Conservation (phyloP, 1,284 basidiomycete genomes). For the Puccinia coronata region DNA sequence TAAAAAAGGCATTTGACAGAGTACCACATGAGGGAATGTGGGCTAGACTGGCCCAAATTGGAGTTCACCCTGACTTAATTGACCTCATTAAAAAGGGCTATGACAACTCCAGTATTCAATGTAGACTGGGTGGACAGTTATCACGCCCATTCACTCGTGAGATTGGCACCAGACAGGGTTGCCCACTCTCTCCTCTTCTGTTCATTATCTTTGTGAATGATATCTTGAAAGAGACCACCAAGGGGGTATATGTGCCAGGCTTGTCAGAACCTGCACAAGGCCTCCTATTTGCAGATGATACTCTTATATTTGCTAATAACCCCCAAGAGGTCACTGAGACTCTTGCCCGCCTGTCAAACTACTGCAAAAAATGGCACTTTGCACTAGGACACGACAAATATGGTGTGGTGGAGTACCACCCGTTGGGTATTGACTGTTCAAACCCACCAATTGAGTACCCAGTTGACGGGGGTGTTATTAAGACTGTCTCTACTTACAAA, state of each 20-base stretch:
- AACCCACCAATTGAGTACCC: not conserved
- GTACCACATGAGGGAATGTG: conserved; percentile 35
- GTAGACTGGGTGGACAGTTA: not conserved
- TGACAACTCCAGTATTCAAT: not conserved
- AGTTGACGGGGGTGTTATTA: not conserved
- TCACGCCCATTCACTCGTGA: not conserved
- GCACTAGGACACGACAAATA: conserved; percentile 17
- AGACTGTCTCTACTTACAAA: not conserved
- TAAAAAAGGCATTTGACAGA: conserved; percentile 35
- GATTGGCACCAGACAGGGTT: conserved; percentile 11
- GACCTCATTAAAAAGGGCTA: conserved; percentile 13
- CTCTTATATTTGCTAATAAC: conserved; percentile 1
- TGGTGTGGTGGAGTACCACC: not conserved
- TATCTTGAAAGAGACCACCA: not conserved
- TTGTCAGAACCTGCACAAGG: not conserved
- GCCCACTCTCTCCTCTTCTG: conserved; percentile 7
- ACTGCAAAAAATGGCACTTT: conserved; percentile 19
- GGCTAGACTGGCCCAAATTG: not conserved
- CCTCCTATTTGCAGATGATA: conserved; percentile 31
- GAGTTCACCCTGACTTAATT: not conserved
- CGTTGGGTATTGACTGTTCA: not conserved
- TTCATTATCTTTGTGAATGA: conserved; percentile 44
- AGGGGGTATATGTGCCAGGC: not conserved
- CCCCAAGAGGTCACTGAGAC: not conserved
- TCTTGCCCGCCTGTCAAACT: not conserved